A percentile compares a stretch with the other conserved stretches of the same genome.
phyloP scores from a whole-genome alignment of 2,329 filamentous ascomycete genomes.

The Hypoxylon sp. region DNA sequence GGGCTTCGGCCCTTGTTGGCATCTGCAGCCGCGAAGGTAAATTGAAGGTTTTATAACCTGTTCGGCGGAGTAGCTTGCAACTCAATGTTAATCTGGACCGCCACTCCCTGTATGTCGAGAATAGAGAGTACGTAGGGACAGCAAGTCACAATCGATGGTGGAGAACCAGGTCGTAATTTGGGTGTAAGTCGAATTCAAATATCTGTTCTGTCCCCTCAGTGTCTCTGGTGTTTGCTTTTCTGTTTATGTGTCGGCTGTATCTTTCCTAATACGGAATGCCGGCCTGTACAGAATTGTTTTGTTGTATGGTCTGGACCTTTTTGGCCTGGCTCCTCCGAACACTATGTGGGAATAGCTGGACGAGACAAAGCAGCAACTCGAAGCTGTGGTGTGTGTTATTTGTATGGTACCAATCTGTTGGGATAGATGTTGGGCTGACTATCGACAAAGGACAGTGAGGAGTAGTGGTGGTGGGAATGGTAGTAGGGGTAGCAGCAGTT shows the following conservation, averaged over 20 bases:
- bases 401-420: constrained; percentile 15
- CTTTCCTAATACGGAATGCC: constrained; percentile 11
- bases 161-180: constrained; percentile 13
- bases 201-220: constrained; percentile 5
- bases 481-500: not conserved
- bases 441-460: constrained; percentile 20
- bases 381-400: not conserved
- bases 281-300: constrained; percentile 19
- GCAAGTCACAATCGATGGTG: constrained; percentile 12
- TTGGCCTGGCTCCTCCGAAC: constrained; percentile 2
- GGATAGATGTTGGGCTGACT: not conserved
- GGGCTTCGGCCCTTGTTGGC: constrained; percentile 38
- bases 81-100: constrained; percentile 3
- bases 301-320: not conserved
- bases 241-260: constrained; percentile 15
- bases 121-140: not conserved
- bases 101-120: constrained; percentile 6
- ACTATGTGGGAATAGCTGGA: constrained; percentile 18
- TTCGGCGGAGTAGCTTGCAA: constrained; percentile 9
- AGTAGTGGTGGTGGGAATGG: not conserved
- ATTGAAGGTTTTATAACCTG: constrained; percentile 15
- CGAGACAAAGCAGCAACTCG: constrained; percentile 13
- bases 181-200: constrained; percentile 16
- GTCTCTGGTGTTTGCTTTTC: constrained; percentile 6
- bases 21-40: constrained; percentile 42